phyloP scores from a whole-genome alignment of 441 rosid species.

The Euphorbia schlechtendalii region DNA sequence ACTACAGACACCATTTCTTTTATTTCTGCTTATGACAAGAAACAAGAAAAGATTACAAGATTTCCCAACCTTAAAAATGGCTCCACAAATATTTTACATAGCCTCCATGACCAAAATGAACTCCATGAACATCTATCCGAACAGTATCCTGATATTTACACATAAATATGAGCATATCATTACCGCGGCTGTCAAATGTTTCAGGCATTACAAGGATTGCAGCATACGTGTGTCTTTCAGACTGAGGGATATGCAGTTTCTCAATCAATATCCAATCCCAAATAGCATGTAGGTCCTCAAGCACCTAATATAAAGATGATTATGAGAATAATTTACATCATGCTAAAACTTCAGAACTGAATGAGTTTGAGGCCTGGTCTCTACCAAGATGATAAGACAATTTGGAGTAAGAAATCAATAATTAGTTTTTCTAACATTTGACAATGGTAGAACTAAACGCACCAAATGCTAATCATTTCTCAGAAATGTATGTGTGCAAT shows the following conservation, averaged over 20 bases:
- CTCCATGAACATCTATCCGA: not conserved
- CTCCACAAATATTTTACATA: not conserved
- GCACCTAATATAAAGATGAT: conserved; percentile 43
- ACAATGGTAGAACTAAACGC: not conserved
- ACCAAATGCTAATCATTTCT: not conserved
- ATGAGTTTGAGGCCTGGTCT: not conserved
- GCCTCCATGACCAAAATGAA: conserved; percentile 2
- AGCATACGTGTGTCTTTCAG: conserved; percentile 60
- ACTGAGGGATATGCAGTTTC: conserved; percentile 49
- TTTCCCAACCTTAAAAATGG: conserved; percentile 1
- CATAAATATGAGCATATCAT: not conserved
- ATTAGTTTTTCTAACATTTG: not conserved
- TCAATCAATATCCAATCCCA: conserved; percentile 89
- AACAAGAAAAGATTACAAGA: conserved; percentile 19
- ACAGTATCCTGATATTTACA: not conserved
- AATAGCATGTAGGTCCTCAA: conserved; percentile 72
- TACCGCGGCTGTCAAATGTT: conserved; percentile 83
- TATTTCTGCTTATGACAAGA: conserved; percentile 54
- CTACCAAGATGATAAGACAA: conserved; percentile 1
- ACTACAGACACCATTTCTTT: conserved; percentile 78
- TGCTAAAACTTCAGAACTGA: conserved; percentile 14
- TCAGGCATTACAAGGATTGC: conserved; percentile 77
- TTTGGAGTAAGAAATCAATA: conserved; percentile 1
- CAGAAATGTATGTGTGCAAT: conserved; percentile 2
- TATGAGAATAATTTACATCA: not conserved